Evolutionary conservation across 495 filamentous ascomycete species (phyloP).

Genomic region (Neurospora sp.): DNA sequence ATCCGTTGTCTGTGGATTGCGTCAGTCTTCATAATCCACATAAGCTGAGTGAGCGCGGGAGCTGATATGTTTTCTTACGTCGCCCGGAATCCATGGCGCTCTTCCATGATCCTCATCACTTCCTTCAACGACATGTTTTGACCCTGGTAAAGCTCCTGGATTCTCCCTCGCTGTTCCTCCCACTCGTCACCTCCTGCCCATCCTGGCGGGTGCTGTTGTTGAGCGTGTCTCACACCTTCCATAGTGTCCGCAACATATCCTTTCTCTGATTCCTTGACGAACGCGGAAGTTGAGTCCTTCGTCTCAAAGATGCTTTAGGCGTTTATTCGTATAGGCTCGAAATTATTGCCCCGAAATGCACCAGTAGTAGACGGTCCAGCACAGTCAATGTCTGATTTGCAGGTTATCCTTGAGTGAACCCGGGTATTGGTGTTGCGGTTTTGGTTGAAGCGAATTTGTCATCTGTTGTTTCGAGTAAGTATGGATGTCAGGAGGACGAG

Average conservation of each 20-base stretch:
- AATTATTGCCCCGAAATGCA: neutral
- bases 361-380: neutral
- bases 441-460: neutral
- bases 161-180: slow-evolving; percentile 9
- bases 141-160: slow-evolving; percentile 26
- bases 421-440: neutral
- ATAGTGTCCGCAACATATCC: neutral
- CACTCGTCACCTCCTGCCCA: slow-evolving; percentile 15
- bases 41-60: slow-evolving; percentile 6
- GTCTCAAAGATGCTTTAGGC: neutral
- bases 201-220: neutral
- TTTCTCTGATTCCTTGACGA: neutral
- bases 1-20: slow-evolving; percentile 17
- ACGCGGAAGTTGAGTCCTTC: neutral
- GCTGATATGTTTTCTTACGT: slow-evolving; percentile 17
- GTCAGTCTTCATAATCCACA: neutral
- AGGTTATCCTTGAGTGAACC: neutral
- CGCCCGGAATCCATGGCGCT: slow-evolving; percentile 19
- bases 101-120: slow-evolving; percentile 27
- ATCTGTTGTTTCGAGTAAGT: neutral
- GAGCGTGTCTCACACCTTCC: neutral
- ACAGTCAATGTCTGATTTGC: neutral
- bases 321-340: neutral
- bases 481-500: neutral
- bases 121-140: slow-evolving; percentile 23